These are phyloP conservation scores for Paecilomyces fulvus DNA, from an alignment of 2,329 filamentous ascomycete genomes.

Conservation along the genomic window DNA sequence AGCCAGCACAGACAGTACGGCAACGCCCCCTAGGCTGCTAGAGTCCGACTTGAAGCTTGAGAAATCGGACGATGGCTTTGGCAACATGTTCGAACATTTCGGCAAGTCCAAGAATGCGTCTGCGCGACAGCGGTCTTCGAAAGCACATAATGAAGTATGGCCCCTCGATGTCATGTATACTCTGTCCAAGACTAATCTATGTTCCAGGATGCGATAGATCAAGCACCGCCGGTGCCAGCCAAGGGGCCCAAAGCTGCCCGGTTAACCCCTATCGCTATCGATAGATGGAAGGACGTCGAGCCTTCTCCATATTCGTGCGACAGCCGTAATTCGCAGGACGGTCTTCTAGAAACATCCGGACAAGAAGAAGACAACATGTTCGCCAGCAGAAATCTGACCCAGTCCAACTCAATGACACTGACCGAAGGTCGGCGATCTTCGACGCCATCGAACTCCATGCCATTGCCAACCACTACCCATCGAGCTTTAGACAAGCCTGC, in stretches of 20 bases:
- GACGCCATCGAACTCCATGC: slow-evolving; percentile 8
- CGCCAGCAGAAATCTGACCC: slow-evolving; percentile 2
- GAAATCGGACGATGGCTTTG: slow-evolving; percentile 38
- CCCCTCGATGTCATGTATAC: background rate
- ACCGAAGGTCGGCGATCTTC: slow-evolving; percentile 9
- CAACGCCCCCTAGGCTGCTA: slow-evolving; percentile 43
- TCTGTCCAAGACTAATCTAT: background rate
- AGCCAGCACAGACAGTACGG: slow-evolving; percentile 43
- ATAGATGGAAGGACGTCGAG: slow-evolving; percentile 37
- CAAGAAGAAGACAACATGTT: slow-evolving; percentile 18
- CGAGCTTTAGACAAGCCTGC: slow-evolving; percentile 21
- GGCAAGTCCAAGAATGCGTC: slow-evolving; percentile 26
- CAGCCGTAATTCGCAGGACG: slow-evolving; percentile 44
- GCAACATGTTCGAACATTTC: slow-evolving; percentile 44
- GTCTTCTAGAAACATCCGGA: slow-evolving; percentile 35
- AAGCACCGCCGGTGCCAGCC: slow-evolving; percentile 11
- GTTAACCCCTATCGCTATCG: slow-evolving; percentile 37
- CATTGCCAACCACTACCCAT: slow-evolving; percentile 20
- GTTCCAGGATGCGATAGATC: slow-evolving; percentile 9
- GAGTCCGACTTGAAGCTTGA: slow-evolving; percentile 37
- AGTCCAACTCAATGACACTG: slow-evolving; percentile 6
- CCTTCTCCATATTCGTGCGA: slow-evolving; percentile 45
- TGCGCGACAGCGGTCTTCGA: slow-evolving; percentile 15
- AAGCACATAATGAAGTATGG: slow-evolving; percentile 1
- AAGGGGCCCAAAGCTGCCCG: slow-evolving; percentile 18